phyloP scores from a whole-genome alignment of 2,329 filamentous ascomycete genomes.

The Cadophora luteo-olivacea region DNA sequence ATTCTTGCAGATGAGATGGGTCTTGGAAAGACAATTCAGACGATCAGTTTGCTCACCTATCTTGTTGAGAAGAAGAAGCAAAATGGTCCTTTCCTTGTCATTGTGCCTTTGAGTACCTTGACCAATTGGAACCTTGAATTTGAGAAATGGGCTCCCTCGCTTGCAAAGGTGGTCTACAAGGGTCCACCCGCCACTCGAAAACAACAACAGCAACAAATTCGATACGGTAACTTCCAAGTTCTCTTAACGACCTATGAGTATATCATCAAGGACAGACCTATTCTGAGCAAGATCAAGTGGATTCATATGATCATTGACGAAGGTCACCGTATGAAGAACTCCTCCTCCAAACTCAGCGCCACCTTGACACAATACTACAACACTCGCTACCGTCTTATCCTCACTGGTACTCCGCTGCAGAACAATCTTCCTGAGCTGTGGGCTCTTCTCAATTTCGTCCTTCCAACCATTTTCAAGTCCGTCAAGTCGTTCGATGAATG shows the following conservation, averaged over 20 bases:
- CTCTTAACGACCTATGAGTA: conserved; percentile 98
- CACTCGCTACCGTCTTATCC: conserved; percentile 92
- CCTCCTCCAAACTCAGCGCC: conserved; percentile 92
- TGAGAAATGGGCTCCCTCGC: conserved; percentile 95
- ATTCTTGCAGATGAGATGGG: conserved; percentile 99
- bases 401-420: conserved; percentile 95
- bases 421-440: conserved; percentile 97
- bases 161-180: conserved; percentile 93
- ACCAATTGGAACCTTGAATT: conserved; percentile 99
- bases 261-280: conserved; percentile 96
- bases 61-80: conserved; percentile 96
- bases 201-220: conserved; percentile 90
- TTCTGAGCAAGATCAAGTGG: conserved; percentile 99
- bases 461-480: conserved; percentile 99
- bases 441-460: conserved; percentile 97
- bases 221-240: conserved; percentile 94
- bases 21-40: conserved; percentile 99
- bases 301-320: conserved; percentile 99
- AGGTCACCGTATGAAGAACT: conserved; percentile 99
- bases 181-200: conserved; percentile 89
- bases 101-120: conserved; percentile 93
- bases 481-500: conserved; percentile 99
- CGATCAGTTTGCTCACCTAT: conserved; percentile 96
- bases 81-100: conserved; percentile 90
- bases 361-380: conserved; percentile 95